Evolutionary conservation across 345 rosid genomes (phyloP).

Genomic region (Euphorbia lathyris): DNA sequence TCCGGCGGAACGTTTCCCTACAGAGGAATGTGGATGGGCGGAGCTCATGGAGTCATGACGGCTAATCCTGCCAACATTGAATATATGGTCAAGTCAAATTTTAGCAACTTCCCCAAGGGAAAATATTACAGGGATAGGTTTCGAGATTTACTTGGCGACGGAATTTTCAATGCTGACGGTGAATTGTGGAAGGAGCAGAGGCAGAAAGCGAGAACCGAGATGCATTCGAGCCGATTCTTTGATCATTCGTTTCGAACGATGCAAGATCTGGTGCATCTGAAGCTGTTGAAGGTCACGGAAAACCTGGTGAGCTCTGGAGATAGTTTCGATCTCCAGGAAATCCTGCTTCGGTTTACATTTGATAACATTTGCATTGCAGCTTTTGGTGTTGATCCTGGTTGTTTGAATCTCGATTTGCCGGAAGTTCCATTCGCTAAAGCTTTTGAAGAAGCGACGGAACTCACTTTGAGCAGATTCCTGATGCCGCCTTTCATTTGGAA

Average conservation of each 20-base stretch:
- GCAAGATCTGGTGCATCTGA: conserved; percentile 48
- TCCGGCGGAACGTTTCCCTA: conserved; percentile 49
- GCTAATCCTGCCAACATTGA: conserved; percentile 55
- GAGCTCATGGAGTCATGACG: conserved; percentile 49
- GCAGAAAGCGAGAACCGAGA: conserved; percentile 42
- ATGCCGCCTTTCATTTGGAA: conserved; percentile 66
- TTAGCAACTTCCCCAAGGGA: conserved; percentile 75
- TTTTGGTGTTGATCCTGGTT: conserved; percentile 70
- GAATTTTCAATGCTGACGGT: conserved; percentile 63
- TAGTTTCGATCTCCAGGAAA: conserved; percentile 65
- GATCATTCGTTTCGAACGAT: conserved; percentile 45
- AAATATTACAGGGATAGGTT: conserved; percentile 56
- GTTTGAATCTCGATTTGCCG: conserved; percentile 53
- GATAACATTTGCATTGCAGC: conserved; percentile 68
- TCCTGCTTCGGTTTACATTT: conserved; percentile 67
- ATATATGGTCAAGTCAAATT: conserved; percentile 61
- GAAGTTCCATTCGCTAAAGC: conserved; percentile 70
- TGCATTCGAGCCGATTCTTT: conserved; percentile 60
- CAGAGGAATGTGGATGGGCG: conserved; percentile 58
- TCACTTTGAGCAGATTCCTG: conserved; percentile 57
- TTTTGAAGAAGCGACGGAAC: conserved; percentile 75
- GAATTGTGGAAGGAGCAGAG: conserved; percentile 69
- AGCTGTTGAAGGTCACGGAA: conserved; percentile 50
- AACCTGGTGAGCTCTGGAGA: conserved; percentile 34
- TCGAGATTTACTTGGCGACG: conserved; percentile 60